Evolutionary conservation across 495 filamentous ascomycete genomes (phyloP).

Genomic region (Daldinia bambusicola): DNA sequence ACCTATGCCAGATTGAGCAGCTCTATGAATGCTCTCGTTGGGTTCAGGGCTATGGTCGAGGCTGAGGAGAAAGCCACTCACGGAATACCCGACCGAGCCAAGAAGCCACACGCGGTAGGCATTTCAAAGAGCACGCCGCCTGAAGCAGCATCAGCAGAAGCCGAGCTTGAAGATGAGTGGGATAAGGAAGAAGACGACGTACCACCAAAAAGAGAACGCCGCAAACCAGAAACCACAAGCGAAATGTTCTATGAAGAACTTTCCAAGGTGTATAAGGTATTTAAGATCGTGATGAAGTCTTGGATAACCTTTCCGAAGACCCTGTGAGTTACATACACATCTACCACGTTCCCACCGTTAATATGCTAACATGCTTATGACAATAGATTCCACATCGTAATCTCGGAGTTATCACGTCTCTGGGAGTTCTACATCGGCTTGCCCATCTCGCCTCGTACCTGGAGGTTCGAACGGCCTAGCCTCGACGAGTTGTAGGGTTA

Average conservation of each 20-base stretch:
- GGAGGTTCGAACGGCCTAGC: slow-evolving; percentile 67
- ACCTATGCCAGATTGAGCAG: slow-evolving; percentile 87
- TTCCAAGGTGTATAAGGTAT: slow-evolving; percentile 66
- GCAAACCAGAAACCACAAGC: slow-evolving; percentile 53
- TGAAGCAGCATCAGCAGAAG: slow-evolving; percentile 21
- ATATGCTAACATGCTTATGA: slow-evolving; percentile 34
- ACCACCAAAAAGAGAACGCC: slow-evolving; percentile 28
- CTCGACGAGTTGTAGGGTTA: slow-evolving; percentile 67
- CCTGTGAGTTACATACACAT: slow-evolving; percentile 68
- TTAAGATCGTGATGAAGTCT: slow-evolving; percentile 70
- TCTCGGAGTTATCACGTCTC: slow-evolving; percentile 68
- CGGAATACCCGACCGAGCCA: slow-evolving; percentile 56
- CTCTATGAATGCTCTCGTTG: slow-evolving; percentile 76
- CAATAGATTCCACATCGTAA: slow-evolving; percentile 70
- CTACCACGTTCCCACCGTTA: not conserved
- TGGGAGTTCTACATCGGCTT: slow-evolving; percentile 85
- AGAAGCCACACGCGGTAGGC: slow-evolving; percentile 57
- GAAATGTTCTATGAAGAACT: slow-evolving; percentile 74
- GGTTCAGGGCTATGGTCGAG: slow-evolving; percentile 77
- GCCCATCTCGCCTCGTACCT: slow-evolving; percentile 73
- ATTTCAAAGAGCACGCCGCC: slow-evolving; percentile 42
- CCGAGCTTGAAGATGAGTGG: slow-evolving; percentile 41
- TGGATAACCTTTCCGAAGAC: slow-evolving; percentile 76
- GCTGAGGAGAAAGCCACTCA: slow-evolving; percentile 57
- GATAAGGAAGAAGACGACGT: slow-evolving; percentile 52